Evolutionary conservation across 2,329 filamentous ascomycete species (phyloP).

Genomic region (Thelonectria olida): DNA sequence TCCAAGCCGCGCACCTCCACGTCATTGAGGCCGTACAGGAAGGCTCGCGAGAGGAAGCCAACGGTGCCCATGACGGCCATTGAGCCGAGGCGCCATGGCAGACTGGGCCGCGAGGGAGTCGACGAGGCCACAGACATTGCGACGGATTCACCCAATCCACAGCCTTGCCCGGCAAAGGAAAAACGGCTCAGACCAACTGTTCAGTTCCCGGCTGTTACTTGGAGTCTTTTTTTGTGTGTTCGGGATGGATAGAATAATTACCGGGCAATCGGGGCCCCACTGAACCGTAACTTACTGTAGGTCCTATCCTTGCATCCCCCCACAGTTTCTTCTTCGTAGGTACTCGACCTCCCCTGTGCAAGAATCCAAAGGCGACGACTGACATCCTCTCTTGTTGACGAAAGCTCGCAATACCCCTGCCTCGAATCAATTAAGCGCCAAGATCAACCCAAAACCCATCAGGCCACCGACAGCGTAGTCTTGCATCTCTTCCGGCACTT

Average conservation of each 20-base stretch:
- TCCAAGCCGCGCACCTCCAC: conserved; percentile 82
- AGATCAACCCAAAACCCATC: background rate
- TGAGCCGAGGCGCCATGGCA: conserved; percentile 79
- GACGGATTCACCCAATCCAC: too few species aligned
- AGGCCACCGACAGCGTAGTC: background rate
- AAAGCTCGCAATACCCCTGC: background rate
- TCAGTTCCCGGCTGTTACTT: too few species aligned
- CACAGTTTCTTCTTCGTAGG: background rate
- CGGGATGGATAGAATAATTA: too few species aligned
- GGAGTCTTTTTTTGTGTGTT: too few species aligned
- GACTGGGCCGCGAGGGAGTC: conserved; percentile 58
- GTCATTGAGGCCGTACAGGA: conserved; percentile 78
- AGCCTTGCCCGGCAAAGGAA: background rate
- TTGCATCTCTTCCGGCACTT: background rate
- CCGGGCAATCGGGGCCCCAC: background rate
- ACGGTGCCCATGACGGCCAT: conserved; percentile 78
- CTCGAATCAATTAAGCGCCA: background rate
- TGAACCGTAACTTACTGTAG: background rate
- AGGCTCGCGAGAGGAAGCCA: conserved; percentile 74
- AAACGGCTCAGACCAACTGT: background rate
- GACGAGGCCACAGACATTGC: conserved; percentile 37
- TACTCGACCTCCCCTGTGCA: background rate
- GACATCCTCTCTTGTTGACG: background rate
- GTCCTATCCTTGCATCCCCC: background rate
- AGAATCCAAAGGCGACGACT: too few species aligned